Base-by-base conservation (phyloP, 768 basidiomycete genomes). In the Pisolithus tinctorius region DNA sequence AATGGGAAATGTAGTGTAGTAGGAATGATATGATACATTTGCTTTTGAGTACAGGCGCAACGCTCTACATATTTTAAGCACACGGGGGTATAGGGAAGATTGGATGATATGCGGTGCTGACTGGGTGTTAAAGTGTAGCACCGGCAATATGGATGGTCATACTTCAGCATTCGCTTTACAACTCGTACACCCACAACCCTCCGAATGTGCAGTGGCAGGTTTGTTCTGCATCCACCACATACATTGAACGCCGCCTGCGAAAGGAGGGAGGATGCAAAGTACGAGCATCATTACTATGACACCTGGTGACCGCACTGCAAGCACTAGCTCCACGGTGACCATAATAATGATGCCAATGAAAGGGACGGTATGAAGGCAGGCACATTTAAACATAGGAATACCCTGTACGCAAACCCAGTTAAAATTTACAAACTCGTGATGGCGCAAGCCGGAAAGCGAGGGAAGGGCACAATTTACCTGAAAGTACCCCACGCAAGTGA, bases 1-100 rank as follows among this genome's bases (percentile, higher is more conserved):
- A 86, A 56, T 88, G 86, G 83, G 85, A 86, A 59, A 82, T 85
- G 80, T 76, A 53, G 61, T 17, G 36, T 29, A 39, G 14, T 9
- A 16, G 17, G 17, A 48, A 17, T 16, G 51, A 36, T 31, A 42
- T 14, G 34, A 34, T 34, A 34, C 34, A 34, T 13, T 34, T 34
- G 13, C 34, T 34, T 34, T 29, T 34, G 34, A 34, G 34, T 34
- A 34, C 13, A 14, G 34, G 14, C 5, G 34, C 11, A 4, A 34
- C 5, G 34, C 34, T 34, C 11, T 34, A 34, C 34, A 34, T 11
- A 34, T 34, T 14, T 34, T 34, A 5, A 5, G 34, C 13, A 4
- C 34, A 11, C 11, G 14, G 13, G 34, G 34, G 34, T 34, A 34
- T 34, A 34, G 9, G 9, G 30, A 31, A 7, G 30, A 31, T 31